Percentiles rank a stretch among this genome's conserved stretches.
Evolutionary conservation across 441 rosid species (phyloP).

Genomic region (Eruca vesicaria): DNA sequence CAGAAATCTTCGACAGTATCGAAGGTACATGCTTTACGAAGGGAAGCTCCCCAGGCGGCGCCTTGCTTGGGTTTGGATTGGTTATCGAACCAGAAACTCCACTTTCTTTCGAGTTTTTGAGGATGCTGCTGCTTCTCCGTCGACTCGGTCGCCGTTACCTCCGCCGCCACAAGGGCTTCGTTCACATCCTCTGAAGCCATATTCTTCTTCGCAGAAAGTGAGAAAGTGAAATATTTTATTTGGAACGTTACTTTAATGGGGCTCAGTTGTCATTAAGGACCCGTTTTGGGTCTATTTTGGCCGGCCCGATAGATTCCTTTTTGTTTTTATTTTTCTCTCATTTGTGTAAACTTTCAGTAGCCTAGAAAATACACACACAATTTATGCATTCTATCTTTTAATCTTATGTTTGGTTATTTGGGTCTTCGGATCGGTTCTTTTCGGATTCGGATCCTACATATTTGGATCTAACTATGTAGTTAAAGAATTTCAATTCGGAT

Average conservation of each 20-base stretch:
- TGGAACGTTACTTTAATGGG: neutral
- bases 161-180: conserved; percentile 34
- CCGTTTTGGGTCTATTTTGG: neutral
- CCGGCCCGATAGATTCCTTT: neutral
- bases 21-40: conserved; percentile 73
- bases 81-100: conserved; percentile 91
- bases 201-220: neutral
- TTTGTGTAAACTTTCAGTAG: too few species aligned
- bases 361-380: too few species aligned
- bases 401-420: too few species aligned
- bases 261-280: neutral
- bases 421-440: too few species aligned
- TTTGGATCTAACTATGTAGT: too few species aligned
- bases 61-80: conserved; percentile 80
- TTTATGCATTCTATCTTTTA: too few species aligned
- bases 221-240: neutral
- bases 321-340: too few species aligned
- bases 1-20: conserved; percentile 95
- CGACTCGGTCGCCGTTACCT: conserved; percentile 24
- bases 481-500: too few species aligned
- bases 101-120: conserved; percentile 75
- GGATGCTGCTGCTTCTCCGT: conserved; percentile 32
- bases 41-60: conserved; percentile 79
- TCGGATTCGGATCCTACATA: too few species aligned
- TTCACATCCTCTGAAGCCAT: conserved; percentile 54